Conservation (phyloP, 2,329 filamentous ascomycete species). For the Fusarium dimerum region DNA sequence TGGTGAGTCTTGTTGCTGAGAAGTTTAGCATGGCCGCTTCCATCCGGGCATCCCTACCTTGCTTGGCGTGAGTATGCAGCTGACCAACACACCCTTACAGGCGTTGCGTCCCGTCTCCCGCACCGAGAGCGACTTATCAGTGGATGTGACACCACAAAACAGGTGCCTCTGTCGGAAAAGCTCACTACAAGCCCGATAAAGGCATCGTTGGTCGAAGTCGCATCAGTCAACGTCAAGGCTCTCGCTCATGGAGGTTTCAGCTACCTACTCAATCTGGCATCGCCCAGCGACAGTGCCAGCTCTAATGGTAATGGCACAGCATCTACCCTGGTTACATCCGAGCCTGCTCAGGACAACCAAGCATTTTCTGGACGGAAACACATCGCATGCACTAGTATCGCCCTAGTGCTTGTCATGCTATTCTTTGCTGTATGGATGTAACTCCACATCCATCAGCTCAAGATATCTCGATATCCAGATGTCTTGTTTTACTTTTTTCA, state of each 20-base stretch:
- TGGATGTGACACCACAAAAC: conserved; percentile 72
- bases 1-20: conserved; percentile 11
- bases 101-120: conserved; percentile 69
- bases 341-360: conserved; percentile 61
- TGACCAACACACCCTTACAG: conserved; percentile 41
- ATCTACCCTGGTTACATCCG: conserved; percentile 79
- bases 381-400: conserved; percentile 30
- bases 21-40: background rate
- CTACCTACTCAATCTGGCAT: conserved; percentile 78
- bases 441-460: background rate
- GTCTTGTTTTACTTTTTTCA: conserved; percentile 5
- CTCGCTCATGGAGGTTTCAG: conserved; percentile 83
- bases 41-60: background rate
- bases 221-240: conserved; percentile 72
- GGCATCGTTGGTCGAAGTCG: conserved; percentile 82
- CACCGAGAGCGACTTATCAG: conserved; percentile 74
- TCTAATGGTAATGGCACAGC: conserved; percentile 90
- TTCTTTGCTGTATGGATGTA: conserved; percentile 32
- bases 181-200: conserved; percentile 83
- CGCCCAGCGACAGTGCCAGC: conserved; percentile 78
- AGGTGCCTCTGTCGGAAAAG: conserved; percentile 75
- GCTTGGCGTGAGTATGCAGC: background rate
- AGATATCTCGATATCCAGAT: background rate
- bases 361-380: conserved; percentile 47
- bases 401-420: conserved; percentile 31